Evolutionary conservation across 106 monocot genomes (phyloP).

Genomic region (Alisma plantagoaquatica): DNA sequence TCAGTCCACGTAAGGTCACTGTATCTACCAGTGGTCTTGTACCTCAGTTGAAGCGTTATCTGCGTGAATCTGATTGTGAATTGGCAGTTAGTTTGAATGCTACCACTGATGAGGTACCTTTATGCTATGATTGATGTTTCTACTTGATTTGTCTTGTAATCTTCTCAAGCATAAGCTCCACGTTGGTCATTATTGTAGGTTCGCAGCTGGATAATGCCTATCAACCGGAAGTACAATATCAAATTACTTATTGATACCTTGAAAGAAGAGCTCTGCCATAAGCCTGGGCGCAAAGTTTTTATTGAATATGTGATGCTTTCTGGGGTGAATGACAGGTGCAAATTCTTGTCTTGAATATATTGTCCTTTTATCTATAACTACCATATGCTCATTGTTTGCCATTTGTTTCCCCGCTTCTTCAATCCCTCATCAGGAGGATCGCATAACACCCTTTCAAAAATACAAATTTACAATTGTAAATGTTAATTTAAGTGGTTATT

Average conservation of each 20-base stretch:
- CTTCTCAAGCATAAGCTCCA: no score
- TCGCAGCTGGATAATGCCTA: slow-evolving; percentile 95
- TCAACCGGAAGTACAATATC: slow-evolving; percentile 88
- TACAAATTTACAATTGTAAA: no score
- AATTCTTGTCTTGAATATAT: not conserved
- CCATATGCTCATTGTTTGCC: not conserved
- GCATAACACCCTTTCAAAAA: no score
- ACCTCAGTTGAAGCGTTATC: slow-evolving; percentile 84
- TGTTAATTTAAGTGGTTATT: no score
- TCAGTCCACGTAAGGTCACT: slow-evolving; percentile 91
- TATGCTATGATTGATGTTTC: not conserved
- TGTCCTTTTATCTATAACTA: not conserved
- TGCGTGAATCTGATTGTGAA: slow-evolving; percentile 63
- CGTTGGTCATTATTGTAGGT: no score
- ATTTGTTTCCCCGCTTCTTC: not conserved
- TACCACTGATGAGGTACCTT: slow-evolving; percentile 86
- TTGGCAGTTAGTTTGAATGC: slow-evolving; percentile 97
- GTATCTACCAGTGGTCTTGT: slow-evolving; percentile 96
- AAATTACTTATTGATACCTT: slow-evolving; percentile 65
- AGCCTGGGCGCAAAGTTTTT: slow-evolving; percentile 64
- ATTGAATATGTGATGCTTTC: slow-evolving; percentile 98
- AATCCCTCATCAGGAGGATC: no score
- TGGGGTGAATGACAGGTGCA: slow-evolving; percentile 80
- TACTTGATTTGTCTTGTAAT: not conserved
- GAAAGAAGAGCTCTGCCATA: slow-evolving; percentile 54